Conservation (phyloP, 306 rosid genomes). For the Casuarina equisetifolia region DNA sequence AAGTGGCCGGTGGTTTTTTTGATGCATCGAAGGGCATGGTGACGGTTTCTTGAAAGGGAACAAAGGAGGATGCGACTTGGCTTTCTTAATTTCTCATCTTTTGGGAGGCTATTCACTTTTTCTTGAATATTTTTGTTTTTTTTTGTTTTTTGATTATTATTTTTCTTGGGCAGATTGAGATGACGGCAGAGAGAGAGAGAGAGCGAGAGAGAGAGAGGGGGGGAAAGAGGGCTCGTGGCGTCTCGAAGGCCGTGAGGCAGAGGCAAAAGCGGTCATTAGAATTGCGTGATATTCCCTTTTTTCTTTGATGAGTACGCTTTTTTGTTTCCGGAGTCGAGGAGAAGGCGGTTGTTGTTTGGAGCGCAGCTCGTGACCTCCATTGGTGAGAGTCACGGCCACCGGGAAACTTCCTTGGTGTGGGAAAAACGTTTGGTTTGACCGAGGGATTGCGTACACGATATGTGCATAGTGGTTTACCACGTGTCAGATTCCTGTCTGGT, state of each 20-base stretch:
- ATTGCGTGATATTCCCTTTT: constrained; percentile 42
- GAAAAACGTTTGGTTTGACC: too few species aligned
- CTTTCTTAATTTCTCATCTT: constrained; percentile 31
- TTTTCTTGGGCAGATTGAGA: not conserved
- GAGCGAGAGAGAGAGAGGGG: not conserved
- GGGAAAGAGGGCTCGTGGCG: constrained; percentile 27
- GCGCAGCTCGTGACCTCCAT: not conserved
- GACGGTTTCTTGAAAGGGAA: constrained; percentile 36
- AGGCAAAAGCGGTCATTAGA: constrained; percentile 26
- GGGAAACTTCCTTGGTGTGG: not conserved
- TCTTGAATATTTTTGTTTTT: too few species aligned
- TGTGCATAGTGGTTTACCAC: too few species aligned
- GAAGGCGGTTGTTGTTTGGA: constrained; percentile 14
- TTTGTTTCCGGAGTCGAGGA: constrained; percentile 7
- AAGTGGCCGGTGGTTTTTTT: not conserved
- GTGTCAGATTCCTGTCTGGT: too few species aligned
- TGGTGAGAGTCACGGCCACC: constrained; percentile 2
- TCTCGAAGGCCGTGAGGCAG: constrained; percentile 26
- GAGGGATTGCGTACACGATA: too few species aligned
- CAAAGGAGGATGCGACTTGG: constrained; percentile 25
- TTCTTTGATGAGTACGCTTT: not conserved
- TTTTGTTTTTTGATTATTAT: not conserved
- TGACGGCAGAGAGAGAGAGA: not conserved
- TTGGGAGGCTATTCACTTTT: constrained; percentile 21
- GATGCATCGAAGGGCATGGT: not conserved